Conservation (phyloP, 2,329 filamentous ascomycete species). For the Pseudogymnoascus sp. region DNA sequence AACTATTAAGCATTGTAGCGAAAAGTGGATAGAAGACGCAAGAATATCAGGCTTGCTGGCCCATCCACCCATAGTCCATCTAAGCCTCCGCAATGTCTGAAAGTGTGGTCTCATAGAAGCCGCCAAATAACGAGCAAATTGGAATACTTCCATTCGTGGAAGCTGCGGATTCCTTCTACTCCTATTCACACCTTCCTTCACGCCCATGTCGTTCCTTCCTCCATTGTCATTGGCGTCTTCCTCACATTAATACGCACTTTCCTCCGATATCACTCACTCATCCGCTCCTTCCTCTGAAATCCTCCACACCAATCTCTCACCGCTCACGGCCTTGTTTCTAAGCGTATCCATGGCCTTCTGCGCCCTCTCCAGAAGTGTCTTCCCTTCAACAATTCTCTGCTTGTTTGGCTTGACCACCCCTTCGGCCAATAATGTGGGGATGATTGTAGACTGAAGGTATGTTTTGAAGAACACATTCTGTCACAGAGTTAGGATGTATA, state of each 20-base stretch:
- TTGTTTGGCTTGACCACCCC: slow-evolving; percentile 36
- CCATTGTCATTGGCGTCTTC: neutral
- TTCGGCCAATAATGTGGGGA: slow-evolving; percentile 28
- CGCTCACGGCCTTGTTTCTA: slow-evolving; percentile 37
- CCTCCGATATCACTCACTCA: neutral
- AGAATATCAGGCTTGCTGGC: neutral
- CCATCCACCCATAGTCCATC: neutral
- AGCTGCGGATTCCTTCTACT: neutral
- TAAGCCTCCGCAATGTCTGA: neutral
- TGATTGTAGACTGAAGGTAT: slow-evolving; percentile 22
- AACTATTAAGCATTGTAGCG: neutral
- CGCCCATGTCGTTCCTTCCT: neutral
- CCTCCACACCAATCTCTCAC: slow-evolving; percentile 35
- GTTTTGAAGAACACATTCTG: slow-evolving; percentile 48
- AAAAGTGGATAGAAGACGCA: neutral
- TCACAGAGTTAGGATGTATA: slow-evolving; percentile 4
- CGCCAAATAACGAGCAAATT: neutral
- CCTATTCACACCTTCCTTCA: neutral
- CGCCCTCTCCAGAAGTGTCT: slow-evolving; percentile 28
- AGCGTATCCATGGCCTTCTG: slow-evolving; percentile 37
- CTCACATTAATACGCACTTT: neutral
- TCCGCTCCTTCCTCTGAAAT: slow-evolving; percentile 13
- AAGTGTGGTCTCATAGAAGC: neutral
- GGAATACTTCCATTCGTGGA: neutral
- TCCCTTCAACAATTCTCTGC: slow-evolving; percentile 34